Conservation (phyloP, 2,329 filamentous ascomycete genomes). For the Phoma sp. region DNA sequence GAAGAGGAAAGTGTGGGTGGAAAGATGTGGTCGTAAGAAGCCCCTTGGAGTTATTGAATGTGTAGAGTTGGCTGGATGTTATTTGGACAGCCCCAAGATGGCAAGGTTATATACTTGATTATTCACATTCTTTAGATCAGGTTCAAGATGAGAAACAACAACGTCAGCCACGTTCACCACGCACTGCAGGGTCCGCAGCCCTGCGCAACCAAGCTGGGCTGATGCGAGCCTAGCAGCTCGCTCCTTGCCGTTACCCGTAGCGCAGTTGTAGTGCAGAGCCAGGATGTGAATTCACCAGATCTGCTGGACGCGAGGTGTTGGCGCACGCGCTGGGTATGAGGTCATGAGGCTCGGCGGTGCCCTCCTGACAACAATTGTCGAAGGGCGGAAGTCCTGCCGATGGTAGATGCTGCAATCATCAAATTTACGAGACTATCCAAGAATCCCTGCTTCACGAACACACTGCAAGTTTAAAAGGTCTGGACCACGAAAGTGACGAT, state of each 20-base stretch:
- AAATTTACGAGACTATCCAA: not conserved
- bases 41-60: not conserved
- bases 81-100: not conserved
- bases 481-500: constrained; percentile 3
- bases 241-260: constrained; percentile 11
- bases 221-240: constrained; percentile 6
- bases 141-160: not conserved
- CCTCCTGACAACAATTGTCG: not conserved
- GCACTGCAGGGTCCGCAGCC: constrained; percentile 3
- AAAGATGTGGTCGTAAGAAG: not conserved
- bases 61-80: not conserved
- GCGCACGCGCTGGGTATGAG: constrained; percentile 12
- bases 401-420: not conserved
- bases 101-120: constrained; percentile 1
- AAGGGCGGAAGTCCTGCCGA: not conserved
- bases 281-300: not conserved
- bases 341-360: constrained; percentile 17
- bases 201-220: constrained; percentile 8
- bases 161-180: constrained; percentile 16
- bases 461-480: not conserved
- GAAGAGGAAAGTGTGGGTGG: not conserved
- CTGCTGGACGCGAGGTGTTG: constrained; percentile 11
- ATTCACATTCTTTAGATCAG: not conserved
- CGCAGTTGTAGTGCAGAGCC: not conserved
- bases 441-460: not conserved